phyloP scores from a whole-genome alignment of 441 rosid genomes.

The Gossypium gossypioides region DNA sequence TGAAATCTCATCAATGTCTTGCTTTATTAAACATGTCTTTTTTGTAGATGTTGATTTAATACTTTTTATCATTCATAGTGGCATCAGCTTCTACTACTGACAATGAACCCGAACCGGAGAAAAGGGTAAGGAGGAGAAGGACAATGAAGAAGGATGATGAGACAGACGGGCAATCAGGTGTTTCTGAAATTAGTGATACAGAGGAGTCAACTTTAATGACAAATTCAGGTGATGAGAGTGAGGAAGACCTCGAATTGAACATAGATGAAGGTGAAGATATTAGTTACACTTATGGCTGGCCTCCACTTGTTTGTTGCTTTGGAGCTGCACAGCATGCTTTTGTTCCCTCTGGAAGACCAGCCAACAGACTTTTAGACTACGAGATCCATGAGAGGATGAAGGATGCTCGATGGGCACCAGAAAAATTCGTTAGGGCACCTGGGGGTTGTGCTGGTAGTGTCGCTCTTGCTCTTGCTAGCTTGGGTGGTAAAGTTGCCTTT shows the following conservation, averaged over 20 bases:
- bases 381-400: slow-evolving; percentile 60
- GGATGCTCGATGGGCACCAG: slow-evolving; percentile 59
- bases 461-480: slow-evolving; percentile 70
- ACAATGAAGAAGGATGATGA: slow-evolving; percentile 33
- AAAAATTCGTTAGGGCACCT: slow-evolving; percentile 60
- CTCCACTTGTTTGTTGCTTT: slow-evolving; percentile 92
- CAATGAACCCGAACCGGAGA: slow-evolving; percentile 44
- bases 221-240: slow-evolving; percentile 41
- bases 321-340: slow-evolving; percentile 87
- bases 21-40: background rate
- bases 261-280: slow-evolving; percentile 56
- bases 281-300: slow-evolving; percentile 72
- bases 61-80: slow-evolving; percentile 23
- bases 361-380: slow-evolving; percentile 66
- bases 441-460: slow-evolving; percentile 84
- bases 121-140: slow-evolving; percentile 39
- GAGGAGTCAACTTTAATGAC: slow-evolving; percentile 31
- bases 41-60: background rate
- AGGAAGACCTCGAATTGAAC: slow-evolving; percentile 48
- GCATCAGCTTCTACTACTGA: slow-evolving; percentile 24
- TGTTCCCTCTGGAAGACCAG: slow-evolving; percentile 80
- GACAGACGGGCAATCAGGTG: slow-evolving; percentile 26
- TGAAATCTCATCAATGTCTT: slow-evolving; percentile 9
- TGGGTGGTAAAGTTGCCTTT: slow-evolving; percentile 86
- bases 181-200: slow-evolving; percentile 36